Base-by-base conservation (phyloP, 192 early-diverging fungal genomes). In the Backusella tarrabulga region DNA sequence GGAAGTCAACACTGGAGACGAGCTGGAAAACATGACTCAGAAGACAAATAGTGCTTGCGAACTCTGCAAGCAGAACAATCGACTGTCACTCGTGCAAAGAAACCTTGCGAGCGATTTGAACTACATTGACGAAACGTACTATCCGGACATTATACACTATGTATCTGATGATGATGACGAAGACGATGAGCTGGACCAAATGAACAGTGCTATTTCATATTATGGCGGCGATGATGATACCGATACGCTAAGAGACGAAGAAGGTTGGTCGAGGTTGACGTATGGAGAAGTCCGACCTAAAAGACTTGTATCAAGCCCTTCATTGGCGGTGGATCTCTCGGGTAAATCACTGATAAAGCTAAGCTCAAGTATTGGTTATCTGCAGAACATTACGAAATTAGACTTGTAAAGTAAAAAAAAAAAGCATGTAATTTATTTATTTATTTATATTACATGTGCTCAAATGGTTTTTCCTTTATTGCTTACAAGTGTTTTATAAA, bases 341-440 rank as follows among this genome's bases (percentile, higher is more conserved):
- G 83, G 81, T 21, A 81, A 83, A 42, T 78, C 80, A n/a, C 75
- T 96, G 21, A 86, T 90, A 17, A 80, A 80, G 71, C 79, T 96
- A 50, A 90, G 90, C 56, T 87, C 89, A 7, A 93, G 93, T 75
- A 91, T 96, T 67, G 90, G 91, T 7, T 87, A 93, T 41, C 81
- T 94, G 14, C 67, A 71, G 19, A 79, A 83, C 29, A 90, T 90
- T 19, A 91, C 90, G 7, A 87, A 87, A 41, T 81, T 96, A 4
- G 88, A 94, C 75, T 80, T 96, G 92, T 95, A 89, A 85, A 90
- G 80, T 38, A 23, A 17, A 32, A 17, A 11, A 19, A 32, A 66
- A 12, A 68, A 35, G 42, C 14, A 11, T 77, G 74, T 72, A 50
- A 23, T 68, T 40, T 23, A 17, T 14, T 44, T 34, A 9, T 42